A percentile compares a stretch with the other conserved stretches of the same genome.
phyloP scores from a whole-genome alignment of 805 yeast species.

The Zygoascus biomembranicola region DNA sequence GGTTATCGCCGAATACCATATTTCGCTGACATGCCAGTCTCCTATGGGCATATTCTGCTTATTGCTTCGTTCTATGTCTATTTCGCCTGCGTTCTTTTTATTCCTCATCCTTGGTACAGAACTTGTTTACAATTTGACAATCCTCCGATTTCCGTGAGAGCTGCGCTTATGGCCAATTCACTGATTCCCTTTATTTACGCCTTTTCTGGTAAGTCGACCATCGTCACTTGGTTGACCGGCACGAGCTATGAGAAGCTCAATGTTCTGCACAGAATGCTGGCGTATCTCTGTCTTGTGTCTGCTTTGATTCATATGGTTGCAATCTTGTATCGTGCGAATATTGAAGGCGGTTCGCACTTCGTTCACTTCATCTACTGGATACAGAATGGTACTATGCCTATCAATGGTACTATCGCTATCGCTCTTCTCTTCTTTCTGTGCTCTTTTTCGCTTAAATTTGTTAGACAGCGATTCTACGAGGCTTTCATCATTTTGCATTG shows the following conservation, averaged over 20 bases:
- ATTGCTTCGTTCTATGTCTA: slow-evolving; percentile 5
- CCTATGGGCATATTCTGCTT: slow-evolving; percentile 7
- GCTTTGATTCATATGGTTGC: slow-evolving; percentile 15
- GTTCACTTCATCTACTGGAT: background rate
- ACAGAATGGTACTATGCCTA: background rate
- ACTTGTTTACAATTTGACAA: slow-evolving; percentile 14
- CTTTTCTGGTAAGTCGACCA: slow-evolving; percentile 14
- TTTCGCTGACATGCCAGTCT: slow-evolving; percentile 7
- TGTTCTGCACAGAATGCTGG: slow-evolving; percentile 11
- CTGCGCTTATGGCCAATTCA: slow-evolving; percentile 17
- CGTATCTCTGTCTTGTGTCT: slow-evolving; percentile 12
- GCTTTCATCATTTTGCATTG: slow-evolving; percentile 15
- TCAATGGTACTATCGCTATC: slow-evolving; percentile 10
- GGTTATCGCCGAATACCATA: slow-evolving; percentile 12
- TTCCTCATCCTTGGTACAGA: slow-evolving; percentile 14
- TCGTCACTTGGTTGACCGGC: slow-evolving; percentile 15
- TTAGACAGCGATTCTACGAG: slow-evolving; percentile 14
- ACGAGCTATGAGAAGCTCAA: slow-evolving; percentile 15
- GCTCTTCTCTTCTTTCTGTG: slow-evolving; percentile 9
- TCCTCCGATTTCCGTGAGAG: slow-evolving; percentile 16
- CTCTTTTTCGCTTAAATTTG: slow-evolving; percentile 9
- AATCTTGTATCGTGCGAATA: slow-evolving; percentile 8
- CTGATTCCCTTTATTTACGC: slow-evolving; percentile 17
- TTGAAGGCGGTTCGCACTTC: slow-evolving; percentile 14
- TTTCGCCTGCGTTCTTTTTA: slow-evolving; percentile 6